Conservation (phyloP, 1,284 basidiomycete species). For the Apiotrichum mycotoxinovorans region DNA sequence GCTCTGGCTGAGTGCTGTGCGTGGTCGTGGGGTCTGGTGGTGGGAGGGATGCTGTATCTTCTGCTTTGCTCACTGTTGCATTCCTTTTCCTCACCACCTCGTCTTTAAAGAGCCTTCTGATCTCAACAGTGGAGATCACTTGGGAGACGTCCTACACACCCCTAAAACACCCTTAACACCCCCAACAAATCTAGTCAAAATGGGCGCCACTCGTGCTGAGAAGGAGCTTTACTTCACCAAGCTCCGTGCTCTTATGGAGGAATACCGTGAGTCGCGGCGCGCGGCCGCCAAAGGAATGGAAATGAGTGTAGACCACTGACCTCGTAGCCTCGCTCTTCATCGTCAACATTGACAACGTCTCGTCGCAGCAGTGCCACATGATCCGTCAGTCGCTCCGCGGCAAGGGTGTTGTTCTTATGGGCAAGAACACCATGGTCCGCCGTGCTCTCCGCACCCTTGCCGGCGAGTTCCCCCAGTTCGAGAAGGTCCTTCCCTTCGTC, state of each 20-base stretch:
- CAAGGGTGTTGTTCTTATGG: conserved; percentile 97
- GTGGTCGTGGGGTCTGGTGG: background rate
- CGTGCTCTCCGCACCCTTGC: conserved; percentile 91
- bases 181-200: conserved; percentile 54
- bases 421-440: conserved; percentile 99
- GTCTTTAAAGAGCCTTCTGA: conserved; percentile 53
- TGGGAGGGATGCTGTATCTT: background rate
- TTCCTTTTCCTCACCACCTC: conserved; percentile 24
- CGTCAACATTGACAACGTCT: conserved; percentile 99
- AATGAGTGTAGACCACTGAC: background rate
- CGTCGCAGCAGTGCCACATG: conserved; percentile 80
- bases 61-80: conserved; percentile 5
- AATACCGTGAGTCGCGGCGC: conserved; percentile 67
- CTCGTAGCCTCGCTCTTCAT: conserved; percentile 87
- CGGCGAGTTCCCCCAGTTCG: conserved; percentile 85
- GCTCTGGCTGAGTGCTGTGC: background rate
- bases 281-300: background rate
- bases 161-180: conserved; percentile 15
- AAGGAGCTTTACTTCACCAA: conserved; percentile 93
- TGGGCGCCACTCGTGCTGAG: conserved; percentile 86
- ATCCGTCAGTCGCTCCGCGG: conserved; percentile 96
- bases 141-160: conserved; percentile 42
- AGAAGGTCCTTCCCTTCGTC: conserved; percentile 92
- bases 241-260: conserved; percentile 87
- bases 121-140: conserved; percentile 42